Percentiles rank a stretch among this genome's conserved stretches.
phyloP scores from a whole-genome alignment of 306 rosid species.

The Oxytropis ochrocephala region DNA sequence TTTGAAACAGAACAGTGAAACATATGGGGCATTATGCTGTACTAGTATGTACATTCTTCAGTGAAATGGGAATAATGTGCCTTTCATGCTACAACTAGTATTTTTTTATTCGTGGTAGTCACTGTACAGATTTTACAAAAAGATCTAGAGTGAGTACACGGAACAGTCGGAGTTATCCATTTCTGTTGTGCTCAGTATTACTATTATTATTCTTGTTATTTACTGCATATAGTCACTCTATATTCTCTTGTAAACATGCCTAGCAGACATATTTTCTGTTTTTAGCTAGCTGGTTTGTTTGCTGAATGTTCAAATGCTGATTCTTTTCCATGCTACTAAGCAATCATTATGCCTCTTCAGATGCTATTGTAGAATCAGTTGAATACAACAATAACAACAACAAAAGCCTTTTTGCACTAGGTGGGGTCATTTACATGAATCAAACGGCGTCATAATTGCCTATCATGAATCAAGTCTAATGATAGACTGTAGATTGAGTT shows the following conservation, averaged over 20 bases:
- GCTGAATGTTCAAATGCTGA: not conserved
- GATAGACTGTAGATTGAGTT: not conserved
- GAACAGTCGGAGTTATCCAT: not conserved
- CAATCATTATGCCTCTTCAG: not conserved
- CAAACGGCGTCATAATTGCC: no score
- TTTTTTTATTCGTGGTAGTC: not conserved
- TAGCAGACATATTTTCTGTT: conserved; percentile 1
- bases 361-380: not conserved
- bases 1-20: not conserved
- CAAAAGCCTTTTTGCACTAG: no score
- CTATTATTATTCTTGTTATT: not conserved
- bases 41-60: not conserved
- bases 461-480: no score
- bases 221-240: not conserved
- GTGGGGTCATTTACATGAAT: no score
- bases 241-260: not conserved
- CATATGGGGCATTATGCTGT: not conserved
- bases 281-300: not conserved
- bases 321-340: not conserved
- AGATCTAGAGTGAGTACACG: not conserved
- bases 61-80: not conserved
- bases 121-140: not conserved
- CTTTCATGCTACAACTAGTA: not conserved
- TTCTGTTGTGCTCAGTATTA: not conserved
- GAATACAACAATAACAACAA: not conserved